Base-by-base conservation (phyloP, 2,329 filamentous ascomycete genomes). In the Colletotrichum euphorbiae region DNA sequence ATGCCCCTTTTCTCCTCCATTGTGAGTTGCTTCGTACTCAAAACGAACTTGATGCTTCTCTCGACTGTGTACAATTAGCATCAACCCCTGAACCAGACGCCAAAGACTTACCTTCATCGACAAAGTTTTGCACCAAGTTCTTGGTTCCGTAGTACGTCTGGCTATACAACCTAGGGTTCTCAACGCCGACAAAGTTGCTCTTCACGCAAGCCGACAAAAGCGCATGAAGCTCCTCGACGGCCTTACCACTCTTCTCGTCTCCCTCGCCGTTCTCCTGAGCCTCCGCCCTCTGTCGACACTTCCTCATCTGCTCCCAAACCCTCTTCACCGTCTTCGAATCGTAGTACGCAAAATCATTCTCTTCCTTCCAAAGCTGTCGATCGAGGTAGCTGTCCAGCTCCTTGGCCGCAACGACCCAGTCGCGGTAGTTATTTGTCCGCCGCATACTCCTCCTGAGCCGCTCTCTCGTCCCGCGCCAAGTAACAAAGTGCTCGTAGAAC, bases 81-180 rank as follows among this genome's bases (percentile, higher is more conserved):
- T 9, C 11, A 13, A 19, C 36, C 4, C 8, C 31, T 28, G 4
- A 24, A 12, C 51, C 3, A 13, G 4, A 13, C 4, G 3, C 21
- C 3, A 36, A 6, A 38, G 73, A 75, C 83, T 74, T 78, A 90
- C 89, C 85, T 80, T 98, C 94, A 69, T 98, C 93, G 50, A 97
- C 83, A 75, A 95, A 98, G 62, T 90, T 90, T 79, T 98, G 96
- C 33, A 97, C 93, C 71, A 98, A 80, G 69, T 96, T 89, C 79
- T 99, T 99, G n/a, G 96, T 98, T 36, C 96, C 96, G 73, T 94
- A 97, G 77, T 99, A 99, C 3, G 95, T 97, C 81, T 98, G 94
- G 74, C 93, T 97, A 78, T 99, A 99, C n/a, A 99, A 81, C 62
- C 93, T 88, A 9, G 95, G 90, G 74, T 97, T 98, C 79, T 99